Base-by-base conservation (phyloP, 2,329 filamentous ascomycete species). In the Aulographum hederae region DNA sequence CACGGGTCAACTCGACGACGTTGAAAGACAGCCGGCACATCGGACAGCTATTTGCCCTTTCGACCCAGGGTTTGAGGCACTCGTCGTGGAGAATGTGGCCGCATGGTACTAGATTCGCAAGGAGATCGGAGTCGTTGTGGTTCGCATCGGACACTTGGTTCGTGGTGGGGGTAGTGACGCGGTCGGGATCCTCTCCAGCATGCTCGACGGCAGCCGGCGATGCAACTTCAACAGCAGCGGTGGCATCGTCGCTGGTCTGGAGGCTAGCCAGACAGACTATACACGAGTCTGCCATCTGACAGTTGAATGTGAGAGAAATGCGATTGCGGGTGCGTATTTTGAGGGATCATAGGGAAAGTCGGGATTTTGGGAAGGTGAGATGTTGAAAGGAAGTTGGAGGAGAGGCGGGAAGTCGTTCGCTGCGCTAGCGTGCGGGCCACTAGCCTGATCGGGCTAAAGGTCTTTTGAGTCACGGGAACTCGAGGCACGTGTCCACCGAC, bases 21-120 rank as follows among this genome's bases (percentile, higher is more conserved):
- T 95, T 86, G 61, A 98, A 95, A 39, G 69, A 73, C 45, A 81
- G 78, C 43, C 89, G 79, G 57, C 89, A 98, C 53, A 98, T 93
- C 28, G 89, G 89, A 54, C 89, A 98, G 51, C 85, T 94, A 57
- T 95, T 98, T 40, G 89, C 86, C 53, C 91, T 78, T 56, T 91
- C 81, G 28, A 86, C 82, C 89, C 89, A 98, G 43, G 84, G 81
- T 44, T 78, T 78, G 43, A 98, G 67, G 54, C 89, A 98, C 32
- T 78, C 73, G 58, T 98, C 77, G 58, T 98, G 89, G 43, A 98
- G 65, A 43, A 85, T 69, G 61, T 98, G 91, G 36, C 81, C 79
- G 56, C 89, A 98, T 29, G 82, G 76, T 37, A 73, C 50, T 18
- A 76, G 47, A 46, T 73, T 69, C 36, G 70, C 71, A 44, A 76